Base-by-base conservation (phyloP, 352 stramenopile species). In the Pythium brachiatum region DNA sequence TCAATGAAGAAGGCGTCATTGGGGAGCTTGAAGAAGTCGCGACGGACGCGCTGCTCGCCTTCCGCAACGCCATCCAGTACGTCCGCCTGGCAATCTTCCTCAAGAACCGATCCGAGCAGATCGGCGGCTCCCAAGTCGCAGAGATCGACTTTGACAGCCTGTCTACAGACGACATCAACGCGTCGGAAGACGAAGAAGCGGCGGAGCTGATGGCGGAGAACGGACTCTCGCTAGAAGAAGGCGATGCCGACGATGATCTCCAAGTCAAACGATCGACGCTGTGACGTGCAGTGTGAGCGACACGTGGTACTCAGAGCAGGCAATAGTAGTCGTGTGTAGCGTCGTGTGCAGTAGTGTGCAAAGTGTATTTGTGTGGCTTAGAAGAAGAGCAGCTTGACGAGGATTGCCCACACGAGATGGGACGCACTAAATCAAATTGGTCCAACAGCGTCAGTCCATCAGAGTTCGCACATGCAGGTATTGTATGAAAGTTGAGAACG, bases 341-440 rank as follows among this genome's bases (percentile, higher is more conserved):
- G 52, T 54, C 32, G 20, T 38, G 32, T 41, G 31, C 18, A 43
- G 9, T 20, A 54, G 25, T 64, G 26, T 61, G 57, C 56, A 27
- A 48, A 27, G 41, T 27, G 18, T 47, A 51, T 52, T 26, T 26
- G 31, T 46, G 29, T 21, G 57, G 38, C 43, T 75, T 86, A 95
- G 63, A 92, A 95, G 71, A 95, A 95, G 26, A 92, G 65, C 38
- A 95, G 70, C 69, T 95, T 95, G 76, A 95, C 86, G 47, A 92
- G 62, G 53, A 92, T 83, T 6, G 82, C 79, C 86, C 86, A 95
- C 39, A 90, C 55, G 65, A 95, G 73, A 72, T 95, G 85, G 56
- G 76, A 79, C 23, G 81, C 78, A 38, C 86, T 95, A 54, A 61
- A 47, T 50, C 21, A 50, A 3, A 55, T 61, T 9, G 7, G 16